Base-by-base conservation (phyloP, 2,329 filamentous ascomycete genomes). In the Diaporthe citri region DNA sequence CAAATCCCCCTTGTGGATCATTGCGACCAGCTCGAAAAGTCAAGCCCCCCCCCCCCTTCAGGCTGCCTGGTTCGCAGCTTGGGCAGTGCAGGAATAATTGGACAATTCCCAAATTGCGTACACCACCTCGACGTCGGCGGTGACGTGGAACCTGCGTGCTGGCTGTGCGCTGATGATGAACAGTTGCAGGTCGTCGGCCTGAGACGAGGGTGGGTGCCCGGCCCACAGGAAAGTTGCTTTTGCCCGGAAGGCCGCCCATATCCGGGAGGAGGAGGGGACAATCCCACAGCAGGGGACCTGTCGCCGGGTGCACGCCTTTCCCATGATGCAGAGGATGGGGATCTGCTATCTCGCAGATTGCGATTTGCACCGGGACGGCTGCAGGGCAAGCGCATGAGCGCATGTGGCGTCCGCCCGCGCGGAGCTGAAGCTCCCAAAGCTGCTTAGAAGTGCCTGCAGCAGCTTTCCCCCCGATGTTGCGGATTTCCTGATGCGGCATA, bases 341-440 rank as follows among this genome's bases (percentile, higher is more conserved):
- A 69, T 69, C 64, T 69, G 48, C 64, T 31, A 55, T 41, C 64
- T 41, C 34, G 31, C 64, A 69, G 46, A 55, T 69, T 69, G 64
- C 34, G 64, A 69, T 69, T 25, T 41, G 46, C 64, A 13, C 31
- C 25, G 25, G 48, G 10, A 17, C 13, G 22, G 8, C 34, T 41
- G 48, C 48, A 55, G 15, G 5, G 34, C 34, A 41, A 31, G 5
- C 31, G 31, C 31, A 31, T 31, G 31, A 31, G 31, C 64, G 41
- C 41, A 64, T 39, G 64, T 52, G 64, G 64, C 64, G 64, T 36
- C 28, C n/a, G 25, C n/a, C n/a, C 51, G 51, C 12, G 8, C 62
- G 62, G 62, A 67, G 62, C 62, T 67, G 62, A 15, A 51, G 43
- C 20, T 51, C 20, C 41, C 41, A 17, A 25, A 34, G 28, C 31